Percentiles rank a stretch among this genome's conserved stretches.
phyloP scores from a whole-genome alignment of 495 filamentous ascomycete genomes.

The Penicillium arizonense region DNA sequence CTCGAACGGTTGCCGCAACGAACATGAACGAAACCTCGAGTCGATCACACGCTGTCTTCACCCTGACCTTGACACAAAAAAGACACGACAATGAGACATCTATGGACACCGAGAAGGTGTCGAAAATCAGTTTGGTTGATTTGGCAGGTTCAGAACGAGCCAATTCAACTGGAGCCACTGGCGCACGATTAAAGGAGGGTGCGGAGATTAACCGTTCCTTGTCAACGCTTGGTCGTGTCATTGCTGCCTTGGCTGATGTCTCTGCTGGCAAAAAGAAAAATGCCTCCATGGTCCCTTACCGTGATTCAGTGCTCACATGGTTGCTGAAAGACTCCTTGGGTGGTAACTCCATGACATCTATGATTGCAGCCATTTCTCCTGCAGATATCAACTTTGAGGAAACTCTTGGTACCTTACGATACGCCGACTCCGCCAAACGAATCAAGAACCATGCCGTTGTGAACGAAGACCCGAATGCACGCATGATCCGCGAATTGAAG shows the following conservation, averaged over 20 bases:
- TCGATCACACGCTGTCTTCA: slow-evolving; percentile 97
- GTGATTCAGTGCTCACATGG: slow-evolving; percentile 97
- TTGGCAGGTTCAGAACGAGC: slow-evolving; percentile 96
- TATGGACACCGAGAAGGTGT: slow-evolving; percentile 96
- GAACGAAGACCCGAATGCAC: slow-evolving; percentile 97
- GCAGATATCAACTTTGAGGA: slow-evolving; percentile 99
- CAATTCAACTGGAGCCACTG: slow-evolving; percentile 91
- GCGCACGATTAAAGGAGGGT: slow-evolving; percentile 94
- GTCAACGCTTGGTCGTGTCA: slow-evolving; percentile 96
- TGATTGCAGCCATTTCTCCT: slow-evolving; percentile 98
- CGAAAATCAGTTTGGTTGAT: slow-evolving; percentile 97
- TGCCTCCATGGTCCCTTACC: slow-evolving; percentile 84
- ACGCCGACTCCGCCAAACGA: slow-evolving; percentile 95
- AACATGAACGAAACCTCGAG: slow-evolving; percentile 99
- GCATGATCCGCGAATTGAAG: slow-evolving; percentile 98
- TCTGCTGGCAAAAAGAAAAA: slow-evolving; percentile 87
- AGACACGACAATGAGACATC: slow-evolving; percentile 88
- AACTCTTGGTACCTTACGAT: slow-evolving; percentile 90
- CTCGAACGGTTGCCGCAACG: slow-evolving; percentile 94
- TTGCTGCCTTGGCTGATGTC: slow-evolving; percentile 90
- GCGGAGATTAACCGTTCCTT: slow-evolving; percentile 98
- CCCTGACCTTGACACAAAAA: slow-evolving; percentile 92
- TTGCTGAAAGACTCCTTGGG: slow-evolving; percentile 95
- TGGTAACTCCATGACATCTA: slow-evolving; percentile 98
- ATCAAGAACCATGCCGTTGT: slow-evolving; percentile 99